Evolutionary conservation across 2,329 filamentous ascomycete species (phyloP).

Genomic region (Raffaelea albimanens): DNA sequence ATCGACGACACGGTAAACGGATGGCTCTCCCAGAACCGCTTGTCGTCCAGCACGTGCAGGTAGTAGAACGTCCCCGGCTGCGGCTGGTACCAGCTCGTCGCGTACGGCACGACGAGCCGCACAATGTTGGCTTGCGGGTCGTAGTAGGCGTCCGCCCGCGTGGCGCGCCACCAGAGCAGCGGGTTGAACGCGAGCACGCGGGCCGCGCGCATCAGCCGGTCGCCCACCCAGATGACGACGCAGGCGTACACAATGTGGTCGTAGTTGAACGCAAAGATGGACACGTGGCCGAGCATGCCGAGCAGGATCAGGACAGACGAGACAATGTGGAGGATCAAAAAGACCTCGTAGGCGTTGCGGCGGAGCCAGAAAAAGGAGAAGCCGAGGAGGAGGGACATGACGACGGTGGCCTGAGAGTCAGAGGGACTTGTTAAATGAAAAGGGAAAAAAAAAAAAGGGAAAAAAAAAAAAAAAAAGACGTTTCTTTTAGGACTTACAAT

Average conservation of each 20-base stretch:
- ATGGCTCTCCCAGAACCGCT: conserved; percentile 37
- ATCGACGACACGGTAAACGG: conserved; percentile 35
- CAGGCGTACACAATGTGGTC: conserved; percentile 13
- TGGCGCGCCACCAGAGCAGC: conserved; percentile 5
- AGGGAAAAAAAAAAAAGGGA: neutral
- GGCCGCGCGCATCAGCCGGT: conserved; percentile 22
- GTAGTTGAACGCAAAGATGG: conserved; percentile 40
- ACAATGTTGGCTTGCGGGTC: conserved; percentile 30
- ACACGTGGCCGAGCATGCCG: conserved; percentile 16
- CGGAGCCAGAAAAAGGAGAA: conserved; percentile 44
- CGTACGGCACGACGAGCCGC: conserved; percentile 27
- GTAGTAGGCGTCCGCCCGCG: conserved; percentile 23
- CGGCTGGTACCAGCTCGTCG: conserved; percentile 17
- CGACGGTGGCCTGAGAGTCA: conserved; percentile 24
- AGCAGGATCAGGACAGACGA: conserved; percentile 30
- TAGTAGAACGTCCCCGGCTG: conserved; percentile 35
- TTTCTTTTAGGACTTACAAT: conserved; percentile 11
- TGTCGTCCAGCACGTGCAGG: conserved; percentile 29
- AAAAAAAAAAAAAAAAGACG: neutral
- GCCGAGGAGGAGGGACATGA: conserved; percentile 34
- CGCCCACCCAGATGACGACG: conserved; percentile 9
- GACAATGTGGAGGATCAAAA: conserved; percentile 32
- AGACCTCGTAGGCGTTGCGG: conserved; percentile 41
- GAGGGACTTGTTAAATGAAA: neutral
- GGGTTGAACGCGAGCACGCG: conserved; percentile 33